Conservation (phyloP, 306 rosid genomes). For the Lathyrus aphaca region DNA sequence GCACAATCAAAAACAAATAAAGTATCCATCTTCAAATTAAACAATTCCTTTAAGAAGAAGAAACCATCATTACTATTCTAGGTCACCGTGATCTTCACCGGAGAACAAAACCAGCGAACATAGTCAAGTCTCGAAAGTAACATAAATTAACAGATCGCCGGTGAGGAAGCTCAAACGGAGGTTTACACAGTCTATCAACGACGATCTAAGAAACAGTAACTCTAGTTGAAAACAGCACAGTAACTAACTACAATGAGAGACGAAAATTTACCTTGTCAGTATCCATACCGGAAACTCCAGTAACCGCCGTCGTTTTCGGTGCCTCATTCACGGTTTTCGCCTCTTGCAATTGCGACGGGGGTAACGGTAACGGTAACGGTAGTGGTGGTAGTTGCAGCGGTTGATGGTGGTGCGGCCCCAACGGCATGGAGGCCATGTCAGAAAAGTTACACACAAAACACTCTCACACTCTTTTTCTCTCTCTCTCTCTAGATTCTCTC, state of each 20-base stretch:
- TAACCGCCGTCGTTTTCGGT: constrained; percentile 44
- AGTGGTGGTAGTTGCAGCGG: constrained; percentile 50
- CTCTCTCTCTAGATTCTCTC: constrained; percentile 19
- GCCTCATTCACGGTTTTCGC: constrained; percentile 49
- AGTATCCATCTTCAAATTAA: background rate
- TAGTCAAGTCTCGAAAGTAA: constrained; percentile 33
- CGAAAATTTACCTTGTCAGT: constrained; percentile 62
- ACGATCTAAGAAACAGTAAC: constrained; percentile 50
- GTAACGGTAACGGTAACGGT: constrained; percentile 37
- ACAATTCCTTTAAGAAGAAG: constrained; percentile 4
- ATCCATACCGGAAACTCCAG: constrained; percentile 60
- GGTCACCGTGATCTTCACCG: constrained; percentile 34
- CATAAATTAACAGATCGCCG: constrained; percentile 56
- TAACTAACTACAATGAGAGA: constrained; percentile 34
- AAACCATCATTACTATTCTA: background rate
- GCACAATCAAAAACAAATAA: background rate
- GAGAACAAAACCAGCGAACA: constrained; percentile 42
- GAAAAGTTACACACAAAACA: constrained; percentile 27
- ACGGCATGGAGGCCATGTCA: constrained; percentile 75
- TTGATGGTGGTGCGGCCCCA: constrained; percentile 67
- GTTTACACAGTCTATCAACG: constrained; percentile 52
- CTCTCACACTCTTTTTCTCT: constrained; percentile 10
- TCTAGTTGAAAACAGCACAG: constrained; percentile 14
- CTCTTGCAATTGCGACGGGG: background rate
- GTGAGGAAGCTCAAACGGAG: constrained; percentile 39